Base-by-base conservation (phyloP, 1,284 basidiomycete genomes). In the Pterulicium gracile region DNA sequence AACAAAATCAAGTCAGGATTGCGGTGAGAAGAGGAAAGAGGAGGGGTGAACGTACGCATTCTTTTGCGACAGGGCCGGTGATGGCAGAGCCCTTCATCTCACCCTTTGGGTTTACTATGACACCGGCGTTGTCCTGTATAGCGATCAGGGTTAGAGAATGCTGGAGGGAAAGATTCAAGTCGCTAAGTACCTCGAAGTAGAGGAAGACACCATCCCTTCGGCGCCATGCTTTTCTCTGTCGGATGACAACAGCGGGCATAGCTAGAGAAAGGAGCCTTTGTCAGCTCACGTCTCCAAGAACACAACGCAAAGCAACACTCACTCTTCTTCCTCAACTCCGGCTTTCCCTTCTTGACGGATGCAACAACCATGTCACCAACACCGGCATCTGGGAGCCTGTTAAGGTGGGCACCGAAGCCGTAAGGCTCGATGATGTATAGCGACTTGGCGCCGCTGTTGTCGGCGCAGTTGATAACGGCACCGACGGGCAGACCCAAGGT, bases 31-130 rank as follows among this genome's bases (percentile, higher is more conserved):
- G 27, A 34, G 19, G 39, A 24, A 27, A 22, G 14, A 34, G 46
- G 12, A 44, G 45, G 18, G 13, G 42, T 41, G 10, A 21, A 81
- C 86, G 47, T 61, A 89, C 88, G 63, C 90, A 93, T 88, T 92
- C 90, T 79, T 93, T 95, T 69, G 88, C 91, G 50, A 94, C 89
- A 44, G 95, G 96, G 56, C 95, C 95, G 55, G 95, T 94, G 69
- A 99, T 98, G 58, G 94, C 92, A 49, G 89, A 93, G 51, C 95
- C 95, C 80, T 99, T 99, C 95, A 99, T 98, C 76, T 99, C 95
- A 63, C 96, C 95, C 81, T 98, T 98, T 61, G 91, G 89, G 79
- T 98, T 98, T 61, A 93, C 90, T 55, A 95, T 94, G 54, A 95
- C 92, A 69, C 92, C 93, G 49, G 93, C 93, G 66, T 95, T 95